Conservation (phyloP, 148 eudicot genomes). For the Spergularia marina region DNA sequence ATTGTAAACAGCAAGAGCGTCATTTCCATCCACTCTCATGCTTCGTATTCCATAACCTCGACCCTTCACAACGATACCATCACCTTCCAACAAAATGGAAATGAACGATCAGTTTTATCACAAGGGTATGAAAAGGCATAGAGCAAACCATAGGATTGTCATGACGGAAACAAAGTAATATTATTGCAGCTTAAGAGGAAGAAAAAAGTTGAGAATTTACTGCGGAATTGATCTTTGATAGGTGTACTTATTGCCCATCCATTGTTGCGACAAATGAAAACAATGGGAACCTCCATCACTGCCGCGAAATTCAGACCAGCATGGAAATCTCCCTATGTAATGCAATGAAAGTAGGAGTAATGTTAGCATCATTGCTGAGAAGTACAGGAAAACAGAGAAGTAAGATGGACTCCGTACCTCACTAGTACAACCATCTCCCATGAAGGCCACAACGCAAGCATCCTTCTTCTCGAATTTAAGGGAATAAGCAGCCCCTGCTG, state of each 20-base stretch:
- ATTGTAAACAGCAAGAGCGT: constrained; percentile 78
- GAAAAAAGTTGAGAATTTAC: constrained; percentile 32
- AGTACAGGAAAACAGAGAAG: background rate
- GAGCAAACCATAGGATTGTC: too few species aligned
- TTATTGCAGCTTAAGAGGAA: background rate
- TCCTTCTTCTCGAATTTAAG: constrained; percentile 71
- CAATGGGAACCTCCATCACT: constrained; percentile 79
- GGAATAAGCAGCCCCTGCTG: constrained; percentile 92
- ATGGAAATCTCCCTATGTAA: constrained; percentile 83
- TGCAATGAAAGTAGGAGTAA: background rate
- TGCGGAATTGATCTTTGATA: constrained; percentile 72
- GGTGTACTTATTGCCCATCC: constrained; percentile 99
- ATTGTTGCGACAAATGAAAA: constrained; percentile 89
- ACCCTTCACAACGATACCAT: constrained; percentile 81
- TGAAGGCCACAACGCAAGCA: constrained; percentile 73
- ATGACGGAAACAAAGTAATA: too few species aligned
- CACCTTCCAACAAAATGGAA: constrained; percentile 44
- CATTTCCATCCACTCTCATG: constrained; percentile 86
- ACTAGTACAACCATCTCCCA: constrained; percentile 92
- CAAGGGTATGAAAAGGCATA: too few species aligned
- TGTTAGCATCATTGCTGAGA: background rate
- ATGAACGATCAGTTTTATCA: too few species aligned
- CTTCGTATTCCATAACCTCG: constrained; percentile 82
- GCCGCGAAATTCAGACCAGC: constrained; percentile 93
- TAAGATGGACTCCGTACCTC: constrained; percentile 40